Evolutionary conservation across 2,329 filamentous ascomycete genomes (phyloP).

Genomic region (Pezizomycotina sp.): DNA sequence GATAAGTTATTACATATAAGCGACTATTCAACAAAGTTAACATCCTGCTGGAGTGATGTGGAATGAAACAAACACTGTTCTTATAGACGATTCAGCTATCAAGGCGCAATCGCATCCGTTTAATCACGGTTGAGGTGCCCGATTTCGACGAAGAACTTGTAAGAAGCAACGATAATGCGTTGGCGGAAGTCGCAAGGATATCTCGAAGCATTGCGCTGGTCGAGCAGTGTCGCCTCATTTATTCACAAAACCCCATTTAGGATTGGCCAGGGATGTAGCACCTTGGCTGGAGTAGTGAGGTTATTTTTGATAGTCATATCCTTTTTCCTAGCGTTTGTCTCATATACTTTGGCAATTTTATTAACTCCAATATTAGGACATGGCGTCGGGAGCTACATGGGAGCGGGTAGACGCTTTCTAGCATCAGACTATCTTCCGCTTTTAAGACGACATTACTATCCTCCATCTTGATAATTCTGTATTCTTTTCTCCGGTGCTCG

Average conservation of each 20-base stretch:
- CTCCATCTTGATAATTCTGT: not conserved
- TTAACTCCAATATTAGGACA: not conserved
- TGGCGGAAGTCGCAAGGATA: constrained; percentile 38
- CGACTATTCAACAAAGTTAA: too few relatives aligned
- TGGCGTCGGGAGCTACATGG: not conserved
- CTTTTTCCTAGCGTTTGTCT: too few relatives aligned
- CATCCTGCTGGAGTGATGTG: too few relatives aligned
- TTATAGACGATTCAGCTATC: constrained; percentile 69
- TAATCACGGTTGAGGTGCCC: constrained; percentile 64
- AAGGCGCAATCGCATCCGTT: constrained; percentile 71
- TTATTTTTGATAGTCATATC: too few relatives aligned
- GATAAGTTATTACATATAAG: constrained; percentile 28
- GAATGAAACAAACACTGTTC: constrained; percentile 71
- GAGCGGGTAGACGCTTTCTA: not conserved
- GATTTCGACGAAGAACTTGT: constrained; percentile 47
- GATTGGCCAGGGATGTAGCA: constrained; percentile 2
- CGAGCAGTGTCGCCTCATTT: constrained; percentile 34
- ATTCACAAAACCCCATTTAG: constrained; percentile 13
- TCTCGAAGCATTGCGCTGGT: constrained; percentile 36
- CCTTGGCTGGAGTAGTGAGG: constrained; percentile 4
- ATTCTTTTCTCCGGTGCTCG: not conserved
- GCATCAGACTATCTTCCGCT: not conserved
- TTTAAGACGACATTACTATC: not conserved
- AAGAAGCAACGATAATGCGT: constrained; percentile 30
- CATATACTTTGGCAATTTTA: too few relatives aligned